phyloP scores from a whole-genome alignment of 2,329 filamentous ascomycete genomes.

The Fulvia fulva region DNA sequence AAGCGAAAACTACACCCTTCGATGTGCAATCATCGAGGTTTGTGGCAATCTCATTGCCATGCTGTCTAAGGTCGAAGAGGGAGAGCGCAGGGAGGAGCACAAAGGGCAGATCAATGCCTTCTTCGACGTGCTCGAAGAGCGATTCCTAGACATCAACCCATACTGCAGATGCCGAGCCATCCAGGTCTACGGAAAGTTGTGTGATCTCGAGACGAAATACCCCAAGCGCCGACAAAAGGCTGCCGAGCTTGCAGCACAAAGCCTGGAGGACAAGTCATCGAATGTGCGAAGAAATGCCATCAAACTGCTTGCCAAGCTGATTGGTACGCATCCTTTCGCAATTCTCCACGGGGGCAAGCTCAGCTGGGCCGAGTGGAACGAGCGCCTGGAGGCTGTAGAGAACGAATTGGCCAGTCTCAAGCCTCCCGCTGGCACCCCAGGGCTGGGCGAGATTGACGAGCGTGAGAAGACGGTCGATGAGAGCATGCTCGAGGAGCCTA shows the following conservation, averaged over 20 bases:
- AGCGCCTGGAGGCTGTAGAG: constrained; percentile 76
- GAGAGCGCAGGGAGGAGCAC: constrained; percentile 82
- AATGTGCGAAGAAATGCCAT: constrained; percentile 94
- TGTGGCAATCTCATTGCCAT: constrained; percentile 93
- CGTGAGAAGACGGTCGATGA: constrained; percentile 69
- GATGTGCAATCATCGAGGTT: constrained; percentile 92
- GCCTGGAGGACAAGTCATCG: constrained; percentile 95
- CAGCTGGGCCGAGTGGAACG: constrained; percentile 78
- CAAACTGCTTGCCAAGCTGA: constrained; percentile 79
- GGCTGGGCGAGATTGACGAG: constrained; percentile 62
- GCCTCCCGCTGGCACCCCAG: constrained; percentile 72
- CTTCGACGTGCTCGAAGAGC: constrained; percentile 92
- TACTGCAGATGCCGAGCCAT: constrained; percentile 90
- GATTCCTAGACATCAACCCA: constrained; percentile 93
- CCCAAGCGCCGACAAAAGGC: constrained; percentile 85
- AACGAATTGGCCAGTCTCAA: constrained; percentile 75
- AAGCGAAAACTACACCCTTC: constrained; percentile 92
- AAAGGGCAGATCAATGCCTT: constrained; percentile 95
- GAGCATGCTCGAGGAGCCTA: constrained; percentile 80
- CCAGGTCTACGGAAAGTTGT: constrained; percentile 88
- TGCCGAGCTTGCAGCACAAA: constrained; percentile 80
- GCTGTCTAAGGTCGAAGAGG: constrained; percentile 75
- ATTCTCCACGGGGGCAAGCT: constrained; percentile 87
- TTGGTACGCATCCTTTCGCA: constrained; percentile 92
- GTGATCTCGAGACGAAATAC: constrained; percentile 93